A percentile compares a stretch with the other conserved stretches of the same genome.
Conservation (phyloP, 768 basidiomycete genomes). For the Mycena maculata region DNA sequence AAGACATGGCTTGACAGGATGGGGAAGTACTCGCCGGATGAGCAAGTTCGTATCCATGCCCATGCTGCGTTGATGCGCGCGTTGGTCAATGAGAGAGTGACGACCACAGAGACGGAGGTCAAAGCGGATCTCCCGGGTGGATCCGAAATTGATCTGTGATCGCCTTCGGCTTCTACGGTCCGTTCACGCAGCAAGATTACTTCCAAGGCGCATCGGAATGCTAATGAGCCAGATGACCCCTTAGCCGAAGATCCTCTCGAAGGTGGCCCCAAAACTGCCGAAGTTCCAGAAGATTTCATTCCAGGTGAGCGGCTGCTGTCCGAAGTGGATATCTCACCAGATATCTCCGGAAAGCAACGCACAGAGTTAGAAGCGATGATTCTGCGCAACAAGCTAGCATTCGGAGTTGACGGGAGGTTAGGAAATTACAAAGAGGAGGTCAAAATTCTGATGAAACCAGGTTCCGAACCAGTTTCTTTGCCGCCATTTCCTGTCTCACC, state of each 20-base stretch:
- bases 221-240: background rate
- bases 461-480: conserved; percentile 1
- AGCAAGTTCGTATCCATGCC: background rate
- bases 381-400: background rate
- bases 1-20: conserved; percentile 28
- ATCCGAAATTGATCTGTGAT: background rate
- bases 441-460: conserved; percentile 3
- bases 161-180: background rate
- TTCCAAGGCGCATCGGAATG: conserved; percentile 1
- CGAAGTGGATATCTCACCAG: conserved; percentile 1
- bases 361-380: background rate
- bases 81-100: background rate
- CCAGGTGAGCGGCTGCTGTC: background rate
- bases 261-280: too few species aligned
- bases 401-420: background rate
- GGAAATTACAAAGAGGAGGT: background rate
- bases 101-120: background rate
- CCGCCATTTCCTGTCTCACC: conserved; percentile 3
- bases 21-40: background rate
- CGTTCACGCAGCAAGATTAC: background rate
- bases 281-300: background rate
- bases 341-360: background rate
- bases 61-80: background rate
- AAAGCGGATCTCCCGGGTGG: background rate
- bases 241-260: background rate